Percentiles rank a stretch among this genome's conserved stretches.
These are phyloP conservation scores for Ogataea trehaloabstinens DNA, from an alignment of 805 yeast genomes.

Conservation along the genomic window DNA sequence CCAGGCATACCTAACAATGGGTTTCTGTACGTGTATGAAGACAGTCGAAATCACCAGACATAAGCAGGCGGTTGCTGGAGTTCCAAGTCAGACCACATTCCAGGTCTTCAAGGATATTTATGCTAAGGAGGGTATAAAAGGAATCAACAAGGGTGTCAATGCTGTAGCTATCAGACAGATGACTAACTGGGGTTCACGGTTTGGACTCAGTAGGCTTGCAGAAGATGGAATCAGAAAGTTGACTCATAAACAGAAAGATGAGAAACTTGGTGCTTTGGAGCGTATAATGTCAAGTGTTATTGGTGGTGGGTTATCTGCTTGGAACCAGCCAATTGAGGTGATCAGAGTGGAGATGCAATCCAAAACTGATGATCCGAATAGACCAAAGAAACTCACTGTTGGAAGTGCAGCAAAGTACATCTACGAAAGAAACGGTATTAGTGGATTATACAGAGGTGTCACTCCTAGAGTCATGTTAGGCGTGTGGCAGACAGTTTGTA, in stretches of 20 bases:
- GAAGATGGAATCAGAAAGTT: conserved; percentile 74
- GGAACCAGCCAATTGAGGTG: conserved; percentile 99
- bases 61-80: conserved; percentile 71
- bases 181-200: conserved; percentile 99
- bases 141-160: conserved; percentile 96
- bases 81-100: conserved; percentile 69
- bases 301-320: conserved; percentile 97
- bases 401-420: conserved; percentile 76
- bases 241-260: conserved; percentile 54
- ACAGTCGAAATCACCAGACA: conserved; percentile 95
- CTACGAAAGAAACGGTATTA: conserved; percentile 75
- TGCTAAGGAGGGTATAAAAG: conserved; percentile 82
- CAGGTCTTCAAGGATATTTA: conserved; percentile 85
- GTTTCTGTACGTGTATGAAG: conserved; percentile 98
- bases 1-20: conserved; percentile 95
- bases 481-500: conserved; percentile 97
- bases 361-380: conserved; percentile 87
- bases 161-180: conserved; percentile 99
- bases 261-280: conserved; percentile 68
- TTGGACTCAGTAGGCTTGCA: conserved; percentile 87
- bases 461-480: conserved; percentile 96
- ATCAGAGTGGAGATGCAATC: conserved; percentile 98
- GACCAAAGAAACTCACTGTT: conserved; percentile 89
- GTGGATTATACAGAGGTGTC: conserved; percentile 93
- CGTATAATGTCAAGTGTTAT: conserved; percentile 81